Conservation (phyloP, 371 early-diverging fungal species). For the Mucor saturninus region DNA sequence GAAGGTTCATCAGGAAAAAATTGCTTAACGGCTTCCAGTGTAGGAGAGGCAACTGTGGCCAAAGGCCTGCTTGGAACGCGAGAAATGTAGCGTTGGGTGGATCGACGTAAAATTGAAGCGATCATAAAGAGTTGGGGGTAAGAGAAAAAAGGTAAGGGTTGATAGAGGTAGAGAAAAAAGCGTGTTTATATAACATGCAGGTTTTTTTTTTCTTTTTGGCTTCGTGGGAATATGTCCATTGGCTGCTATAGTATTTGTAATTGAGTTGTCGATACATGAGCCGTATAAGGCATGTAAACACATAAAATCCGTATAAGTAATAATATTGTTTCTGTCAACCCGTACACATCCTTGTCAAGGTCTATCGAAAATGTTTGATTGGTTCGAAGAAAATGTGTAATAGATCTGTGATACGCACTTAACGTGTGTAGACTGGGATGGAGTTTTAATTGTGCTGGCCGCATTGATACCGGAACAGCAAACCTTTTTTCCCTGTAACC, state of each 20-base stretch:
- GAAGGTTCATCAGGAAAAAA: conserved; percentile 46
- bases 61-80: conserved; percentile 4
- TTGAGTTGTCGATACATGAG: conserved; percentile 10
- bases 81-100: conserved; percentile 1
- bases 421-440: neutral
- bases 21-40: conserved; percentile 3
- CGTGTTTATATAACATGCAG: conserved; percentile 1
- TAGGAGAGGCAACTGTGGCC: conserved; percentile 12
- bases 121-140: conserved; percentile 3
- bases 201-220: neutral
- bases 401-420: neutral
- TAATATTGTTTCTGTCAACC: neutral
- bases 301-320: conserved; percentile 2
- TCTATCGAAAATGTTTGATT: neutral
- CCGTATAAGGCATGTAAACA: conserved; percentile 14
- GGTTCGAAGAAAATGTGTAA: neutral
- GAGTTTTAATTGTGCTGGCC: too few relatives aligned
- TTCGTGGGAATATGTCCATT: conserved; percentile 14
- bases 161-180: neutral
- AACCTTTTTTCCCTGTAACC: too few relatives aligned
- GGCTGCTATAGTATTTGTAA: conserved; percentile 11
- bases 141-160: neutral
- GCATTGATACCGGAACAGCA: too few relatives aligned
- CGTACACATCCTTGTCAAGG: neutral
- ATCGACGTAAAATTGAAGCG: conserved; percentile 9